Evolutionary conservation across 1,284 basidiomycete genomes (phyloP).

Genomic region (Tilletia walkeri): DNA sequence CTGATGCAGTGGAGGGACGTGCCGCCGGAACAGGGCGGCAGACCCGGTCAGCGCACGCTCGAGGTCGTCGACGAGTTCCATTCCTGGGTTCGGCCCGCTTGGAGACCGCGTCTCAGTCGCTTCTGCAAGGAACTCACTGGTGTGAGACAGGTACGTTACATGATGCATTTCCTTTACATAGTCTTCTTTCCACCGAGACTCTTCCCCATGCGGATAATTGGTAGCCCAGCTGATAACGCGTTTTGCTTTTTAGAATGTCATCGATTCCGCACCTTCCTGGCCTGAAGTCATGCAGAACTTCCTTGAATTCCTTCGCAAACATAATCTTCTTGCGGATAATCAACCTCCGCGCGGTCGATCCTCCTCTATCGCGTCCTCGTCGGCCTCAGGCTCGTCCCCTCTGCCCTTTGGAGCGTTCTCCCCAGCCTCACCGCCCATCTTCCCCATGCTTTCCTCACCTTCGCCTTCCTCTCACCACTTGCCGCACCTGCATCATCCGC

Average conservation of each 20-base stretch:
- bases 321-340: constrained; percentile 55
- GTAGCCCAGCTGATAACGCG: background rate
- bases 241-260: constrained; percentile 44
- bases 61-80: constrained; percentile 76
- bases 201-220: background rate
- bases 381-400: background rate
- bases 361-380: background rate
- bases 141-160: constrained; percentile 74
- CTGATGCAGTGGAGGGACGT: constrained; percentile 70
- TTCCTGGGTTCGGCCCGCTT: constrained; percentile 81
- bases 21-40: constrained; percentile 25
- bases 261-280: constrained; percentile 76
- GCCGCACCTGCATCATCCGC: constrained; percentile 18
- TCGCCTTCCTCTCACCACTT: background rate
- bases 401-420: constrained; percentile 14
- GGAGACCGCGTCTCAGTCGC: constrained; percentile 73
- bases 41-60: constrained; percentile 55
- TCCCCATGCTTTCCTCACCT: constrained; percentile 3
- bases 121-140: constrained; percentile 88
- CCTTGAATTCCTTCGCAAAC: constrained; percentile 64
- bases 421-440: background rate
- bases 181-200: too few relatives aligned
- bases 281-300: constrained; percentile 68
- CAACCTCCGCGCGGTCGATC: constrained; percentile 1
- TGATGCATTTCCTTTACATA: background rate